These are phyloP conservation scores for Mitragyna speciosa DNA, from an alignment of 257 asterid species.

Conservation along the genomic window DNA sequence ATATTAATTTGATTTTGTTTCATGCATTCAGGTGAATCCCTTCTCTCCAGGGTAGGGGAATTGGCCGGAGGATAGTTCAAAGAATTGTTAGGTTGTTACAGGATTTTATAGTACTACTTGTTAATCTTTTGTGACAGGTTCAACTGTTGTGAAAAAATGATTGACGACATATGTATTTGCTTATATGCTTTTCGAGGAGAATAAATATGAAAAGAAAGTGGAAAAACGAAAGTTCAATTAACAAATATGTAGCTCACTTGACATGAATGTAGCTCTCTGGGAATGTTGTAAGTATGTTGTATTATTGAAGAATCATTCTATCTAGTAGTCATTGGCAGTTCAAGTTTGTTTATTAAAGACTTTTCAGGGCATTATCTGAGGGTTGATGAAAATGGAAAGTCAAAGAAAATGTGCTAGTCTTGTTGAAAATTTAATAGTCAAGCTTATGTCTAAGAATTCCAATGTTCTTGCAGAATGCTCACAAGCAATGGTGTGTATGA, in stretches of 20 bases:
- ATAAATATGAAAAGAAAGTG: no score
- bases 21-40: constrained; percentile 71
- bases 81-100: constrained; percentile 58
- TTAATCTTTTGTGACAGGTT: no score
- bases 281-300: not conserved
- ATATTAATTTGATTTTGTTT: constrained; percentile 22
- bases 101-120: not conserved
- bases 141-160: no score
- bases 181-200: not conserved
- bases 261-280: not conserved
- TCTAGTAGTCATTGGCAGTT: not conserved
- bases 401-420: not conserved
- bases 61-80: constrained; percentile 69
- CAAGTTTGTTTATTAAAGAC: not conserved
- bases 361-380: not conserved
- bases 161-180: not conserved
- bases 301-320: not conserved
- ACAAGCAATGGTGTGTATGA: constrained; percentile 62
- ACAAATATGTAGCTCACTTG: no score
- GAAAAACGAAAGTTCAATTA: not conserved
- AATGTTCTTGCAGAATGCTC: constrained; percentile 64
- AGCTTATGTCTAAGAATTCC: not conserved
- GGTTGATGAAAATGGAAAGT: not conserved
- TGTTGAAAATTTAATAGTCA: not conserved
- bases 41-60: constrained; percentile 59